A percentile compares a stretch with the other conserved stretches of the same genome.
Evolutionary conservation across 2,329 filamentous ascomycete species (phyloP).

Genomic region (Aspergillus luchuensis): DNA sequence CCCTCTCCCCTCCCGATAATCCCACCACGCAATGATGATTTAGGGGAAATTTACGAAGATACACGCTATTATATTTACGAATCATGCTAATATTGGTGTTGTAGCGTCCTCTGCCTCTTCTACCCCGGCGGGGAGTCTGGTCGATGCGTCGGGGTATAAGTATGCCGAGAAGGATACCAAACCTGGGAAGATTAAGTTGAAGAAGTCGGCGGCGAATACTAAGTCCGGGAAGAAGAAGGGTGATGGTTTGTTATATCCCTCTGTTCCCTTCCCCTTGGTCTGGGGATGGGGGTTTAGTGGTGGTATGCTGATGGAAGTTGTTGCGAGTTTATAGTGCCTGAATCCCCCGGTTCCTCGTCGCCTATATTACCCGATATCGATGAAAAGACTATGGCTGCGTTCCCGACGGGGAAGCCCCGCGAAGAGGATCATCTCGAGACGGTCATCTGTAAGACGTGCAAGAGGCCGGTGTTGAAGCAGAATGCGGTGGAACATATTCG

Average conservation of each 20-base stretch:
- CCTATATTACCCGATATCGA: slow-evolving; percentile 63
- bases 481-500: slow-evolving; percentile 78
- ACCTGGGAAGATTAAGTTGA: slow-evolving; percentile 48
- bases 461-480: slow-evolving; percentile 77
- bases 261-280: neutral
- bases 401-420: slow-evolving; percentile 77
- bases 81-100: no score
- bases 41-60: no score
- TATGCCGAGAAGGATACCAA: slow-evolving; percentile 49
- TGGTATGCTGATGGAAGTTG: no score
- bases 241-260: slow-evolving; percentile 28
- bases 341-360: slow-evolving; percentile 38
- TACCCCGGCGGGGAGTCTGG: slow-evolving; percentile 37
- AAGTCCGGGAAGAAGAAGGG: slow-evolving; percentile 35
- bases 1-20: neutral
- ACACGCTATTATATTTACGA: no score
- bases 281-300: neutral
- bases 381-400: slow-evolving; percentile 73
- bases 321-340: no score
- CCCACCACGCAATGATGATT: no score
- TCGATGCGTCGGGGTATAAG: slow-evolving; percentile 50
- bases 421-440: slow-evolving; percentile 79
- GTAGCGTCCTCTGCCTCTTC: slow-evolving; percentile 31
- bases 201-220: slow-evolving; percentile 31
- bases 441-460: slow-evolving; percentile 90